These are phyloP conservation scores for Periconia sp. DNA, from an alignment of 2,329 filamentous ascomycete species.

Conservation along the genomic window DNA sequence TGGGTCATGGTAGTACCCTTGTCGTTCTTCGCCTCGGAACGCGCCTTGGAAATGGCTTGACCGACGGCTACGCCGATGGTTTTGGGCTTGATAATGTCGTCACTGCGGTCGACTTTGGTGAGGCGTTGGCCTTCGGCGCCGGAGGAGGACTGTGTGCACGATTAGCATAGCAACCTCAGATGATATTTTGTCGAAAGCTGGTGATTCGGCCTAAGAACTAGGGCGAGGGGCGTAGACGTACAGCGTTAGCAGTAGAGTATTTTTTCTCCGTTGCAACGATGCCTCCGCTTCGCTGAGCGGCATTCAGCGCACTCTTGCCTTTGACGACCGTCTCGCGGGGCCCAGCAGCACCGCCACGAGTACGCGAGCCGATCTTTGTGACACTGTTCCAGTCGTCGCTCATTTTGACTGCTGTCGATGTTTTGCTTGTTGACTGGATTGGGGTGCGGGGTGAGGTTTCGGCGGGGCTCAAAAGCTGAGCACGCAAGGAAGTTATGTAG, in stretches of 20 bases:
- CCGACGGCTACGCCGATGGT: slow-evolving; percentile 79
- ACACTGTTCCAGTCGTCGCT: slow-evolving; percentile 85
- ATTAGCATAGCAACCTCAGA: too few relatives aligned
- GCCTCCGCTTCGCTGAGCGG: slow-evolving; percentile 79
- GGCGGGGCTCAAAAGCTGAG: slow-evolving; percentile 12
- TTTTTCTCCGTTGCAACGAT: slow-evolving; percentile 94
- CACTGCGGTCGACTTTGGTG: slow-evolving; percentile 95
- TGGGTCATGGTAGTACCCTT: slow-evolving; percentile 78
- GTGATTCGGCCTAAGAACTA: not conserved
- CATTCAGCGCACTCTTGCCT: slow-evolving; percentile 84
- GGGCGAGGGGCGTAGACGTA: slow-evolving; percentile 55
- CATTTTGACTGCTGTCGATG: slow-evolving; percentile 52
- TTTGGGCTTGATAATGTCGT: slow-evolving; percentile 98
- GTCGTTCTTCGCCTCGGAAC: slow-evolving; percentile 83
- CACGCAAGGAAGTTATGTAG: too few relatives aligned
- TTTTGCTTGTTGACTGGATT: slow-evolving; percentile 13
- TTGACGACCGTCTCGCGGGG: slow-evolving; percentile 87
- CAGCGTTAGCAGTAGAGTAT: slow-evolving; percentile 75
- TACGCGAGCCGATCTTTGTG: slow-evolving; percentile 93
- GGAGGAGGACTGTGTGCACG: slow-evolving; percentile 50
- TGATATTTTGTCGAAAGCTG: not conserved
- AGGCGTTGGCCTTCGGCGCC: slow-evolving; percentile 84
- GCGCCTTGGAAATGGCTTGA: slow-evolving; percentile 79
- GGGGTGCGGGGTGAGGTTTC: slow-evolving; percentile 18
- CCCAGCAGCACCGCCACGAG: slow-evolving; percentile 68